These are phyloP conservation scores for Aspergillus asperescens DNA, from an alignment of 495 filamentous ascomycete genomes.

Conservation along the genomic window DNA sequence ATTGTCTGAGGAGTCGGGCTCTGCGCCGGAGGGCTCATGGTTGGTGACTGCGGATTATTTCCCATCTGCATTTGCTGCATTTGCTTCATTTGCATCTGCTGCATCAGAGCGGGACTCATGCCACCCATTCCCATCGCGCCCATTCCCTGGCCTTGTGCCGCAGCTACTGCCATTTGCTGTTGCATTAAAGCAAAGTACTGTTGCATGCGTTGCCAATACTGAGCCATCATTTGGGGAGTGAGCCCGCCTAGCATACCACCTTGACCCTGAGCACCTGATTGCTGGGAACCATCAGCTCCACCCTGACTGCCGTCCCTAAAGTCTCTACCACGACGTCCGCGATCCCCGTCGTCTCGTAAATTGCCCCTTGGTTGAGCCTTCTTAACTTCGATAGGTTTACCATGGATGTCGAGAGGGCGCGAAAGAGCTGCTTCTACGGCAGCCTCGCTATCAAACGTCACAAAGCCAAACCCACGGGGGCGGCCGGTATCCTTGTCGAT, in stretches of 20 bases:
- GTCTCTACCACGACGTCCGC: conserved; percentile 47
- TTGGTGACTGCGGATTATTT: conserved; percentile 40
- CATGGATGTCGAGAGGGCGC: conserved; percentile 79
- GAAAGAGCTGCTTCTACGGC: conserved; percentile 88
- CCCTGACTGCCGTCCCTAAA: conserved; percentile 53
- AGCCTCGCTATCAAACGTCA: conserved; percentile 93
- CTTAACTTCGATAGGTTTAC: conserved; percentile 96
- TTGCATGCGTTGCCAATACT: conserved; percentile 97
- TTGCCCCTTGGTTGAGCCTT: conserved; percentile 95
- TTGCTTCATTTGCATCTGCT: conserved; percentile 75
- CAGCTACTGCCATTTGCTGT: conserved; percentile 56
- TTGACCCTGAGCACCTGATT: conserved; percentile 36
- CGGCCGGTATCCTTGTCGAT: conserved; percentile 99
- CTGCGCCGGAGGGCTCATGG: conserved; percentile 46
- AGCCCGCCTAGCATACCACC: conserved; percentile 54
- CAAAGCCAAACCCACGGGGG: conserved; percentile 96
- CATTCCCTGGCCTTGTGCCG: conserved; percentile 40
- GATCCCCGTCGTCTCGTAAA: conserved; percentile 81
- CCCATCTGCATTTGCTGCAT: conserved; percentile 68
- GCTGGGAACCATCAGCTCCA: conserved; percentile 42
- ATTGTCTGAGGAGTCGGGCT: conserved; percentile 38
- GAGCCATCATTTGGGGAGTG: conserved; percentile 94
- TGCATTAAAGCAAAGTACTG: conserved; percentile 95
- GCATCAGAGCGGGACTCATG: conserved; percentile 79
- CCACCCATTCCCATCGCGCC: conserved; percentile 59